Evolutionary conservation across 2,329 filamentous ascomycete genomes (phyloP).

Genomic region (Endoconidiophora laricicola): DNA sequence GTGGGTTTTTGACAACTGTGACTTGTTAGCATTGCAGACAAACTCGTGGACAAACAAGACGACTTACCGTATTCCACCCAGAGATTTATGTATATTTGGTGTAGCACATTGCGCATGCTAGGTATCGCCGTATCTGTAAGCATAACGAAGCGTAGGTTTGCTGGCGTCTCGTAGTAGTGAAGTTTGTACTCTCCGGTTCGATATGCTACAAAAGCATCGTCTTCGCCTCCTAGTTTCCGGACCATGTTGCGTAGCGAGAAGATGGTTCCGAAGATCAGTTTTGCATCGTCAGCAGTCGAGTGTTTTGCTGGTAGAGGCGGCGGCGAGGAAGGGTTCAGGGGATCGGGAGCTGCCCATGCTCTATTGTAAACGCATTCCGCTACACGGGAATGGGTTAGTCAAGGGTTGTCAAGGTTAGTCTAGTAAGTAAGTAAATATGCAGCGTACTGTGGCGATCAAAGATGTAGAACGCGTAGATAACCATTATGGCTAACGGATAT

Average conservation of each 20-base stretch:
- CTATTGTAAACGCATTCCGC: conserved; percentile 96
- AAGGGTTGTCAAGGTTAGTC: conserved; percentile 2
- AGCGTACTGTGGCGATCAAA: conserved; percentile 89
- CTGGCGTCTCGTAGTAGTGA: conserved; percentile 97
- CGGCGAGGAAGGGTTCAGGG: conserved; percentile 20
- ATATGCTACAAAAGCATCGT: conserved; percentile 90
- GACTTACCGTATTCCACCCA: conserved; percentile 82
- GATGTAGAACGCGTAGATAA: conserved; percentile 95
- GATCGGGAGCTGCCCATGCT: conserved; percentile 48
- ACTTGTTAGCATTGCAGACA: neutral
- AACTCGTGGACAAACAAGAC: neutral
- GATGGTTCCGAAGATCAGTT: conserved; percentile 91
- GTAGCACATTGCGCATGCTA: conserved; percentile 84
- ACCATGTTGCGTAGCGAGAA: conserved; percentile 96
- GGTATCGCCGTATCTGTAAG: conserved; percentile 77
- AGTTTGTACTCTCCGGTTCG: conserved; percentile 92
- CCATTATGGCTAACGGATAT: conserved; percentile 38
- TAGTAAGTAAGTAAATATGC: conserved; percentile 8
- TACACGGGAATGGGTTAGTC: conserved; percentile 23
- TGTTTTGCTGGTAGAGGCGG: conserved; percentile 13
- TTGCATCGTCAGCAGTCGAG: conserved; percentile 59
- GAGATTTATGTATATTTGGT: conserved; percentile 96
- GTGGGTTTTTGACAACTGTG: conserved; percentile 52
- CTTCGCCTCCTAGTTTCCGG: conserved; percentile 80
- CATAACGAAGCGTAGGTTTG: conserved; percentile 91